Conservation (phyloP, 179 eudicot species). For the Carnegiea gigantea region DNA sequence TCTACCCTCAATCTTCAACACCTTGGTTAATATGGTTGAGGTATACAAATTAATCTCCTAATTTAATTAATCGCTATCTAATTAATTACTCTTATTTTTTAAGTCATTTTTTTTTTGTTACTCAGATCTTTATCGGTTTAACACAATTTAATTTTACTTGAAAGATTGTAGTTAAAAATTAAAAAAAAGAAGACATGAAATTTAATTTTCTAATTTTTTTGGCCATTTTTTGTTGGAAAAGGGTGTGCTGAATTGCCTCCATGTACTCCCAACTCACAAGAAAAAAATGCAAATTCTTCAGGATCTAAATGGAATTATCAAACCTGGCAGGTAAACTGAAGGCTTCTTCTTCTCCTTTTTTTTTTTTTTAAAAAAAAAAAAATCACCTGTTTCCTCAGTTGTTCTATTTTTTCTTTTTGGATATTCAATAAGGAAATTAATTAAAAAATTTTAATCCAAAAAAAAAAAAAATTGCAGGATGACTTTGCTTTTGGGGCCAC, state of each 20-base stretch:
- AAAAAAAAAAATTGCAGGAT: constrained; percentile 32
- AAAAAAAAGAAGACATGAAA: not conserved
- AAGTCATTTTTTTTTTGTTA: too few relatives aligned
- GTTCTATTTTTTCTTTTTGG: not conserved
- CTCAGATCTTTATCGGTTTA: too few relatives aligned
- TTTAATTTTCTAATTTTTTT: not conserved
- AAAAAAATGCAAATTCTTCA: constrained; percentile 46
- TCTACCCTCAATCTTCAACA: constrained; percentile 34
- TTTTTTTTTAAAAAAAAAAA: too few relatives aligned
- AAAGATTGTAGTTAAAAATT: too few relatives aligned
- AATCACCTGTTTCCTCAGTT: too few relatives aligned
- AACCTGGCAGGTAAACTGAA: constrained; percentile 51
- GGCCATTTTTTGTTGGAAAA: constrained; percentile 5
- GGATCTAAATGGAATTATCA: constrained; percentile 61
- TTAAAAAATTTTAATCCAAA: not conserved
- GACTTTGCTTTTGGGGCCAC: constrained; percentile 73
- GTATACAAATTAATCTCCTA: constrained; percentile 13
- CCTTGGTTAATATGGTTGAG: constrained; percentile 28
- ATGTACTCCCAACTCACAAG: constrained; percentile 55
- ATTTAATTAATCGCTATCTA: too few relatives aligned
- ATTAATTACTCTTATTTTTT: too few relatives aligned
- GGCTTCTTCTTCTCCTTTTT: not conserved
- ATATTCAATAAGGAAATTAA: not conserved
- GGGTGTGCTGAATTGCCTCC: constrained; percentile 47
- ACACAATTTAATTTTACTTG: too few relatives aligned